Evolutionary conservation across 768 basidiomycete species (phyloP).

Genomic region (Serendipita sp.): DNA sequence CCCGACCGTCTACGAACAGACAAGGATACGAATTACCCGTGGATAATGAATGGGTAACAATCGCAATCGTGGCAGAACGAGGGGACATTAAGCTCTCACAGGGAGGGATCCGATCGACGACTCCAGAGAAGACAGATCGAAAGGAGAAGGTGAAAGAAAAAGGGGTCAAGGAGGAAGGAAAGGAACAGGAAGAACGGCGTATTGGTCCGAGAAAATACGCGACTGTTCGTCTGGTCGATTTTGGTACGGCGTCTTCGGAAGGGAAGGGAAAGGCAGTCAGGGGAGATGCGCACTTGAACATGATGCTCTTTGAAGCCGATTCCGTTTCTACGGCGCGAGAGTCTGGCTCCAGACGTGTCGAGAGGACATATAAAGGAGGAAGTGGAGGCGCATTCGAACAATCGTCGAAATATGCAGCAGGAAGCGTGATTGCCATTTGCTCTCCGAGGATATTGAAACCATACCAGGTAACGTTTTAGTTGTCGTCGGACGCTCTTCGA

Average conservation of each 20-base stretch:
- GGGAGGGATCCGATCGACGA: slow-evolving; percentile 13
- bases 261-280: slow-evolving; percentile 41
- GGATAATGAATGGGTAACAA: slow-evolving; percentile 85
- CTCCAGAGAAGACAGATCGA: slow-evolving; percentile 11
- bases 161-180: slow-evolving; percentile 21
- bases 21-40: slow-evolving; percentile 85
- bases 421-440: slow-evolving; percentile 77
- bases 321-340: slow-evolving; percentile 28
- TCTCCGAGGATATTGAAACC: slow-evolving; percentile 81
- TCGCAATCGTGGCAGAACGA: slow-evolving; percentile 88
- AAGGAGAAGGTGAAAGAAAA: slow-evolving; percentile 17
- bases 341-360: slow-evolving; percentile 5
- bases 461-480: slow-evolving; percentile 41
- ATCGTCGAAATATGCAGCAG: slow-evolving; percentile 70
- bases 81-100: slow-evolving; percentile 52
- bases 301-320: slow-evolving; percentile 84
- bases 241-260: slow-evolving; percentile 43
- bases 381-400: slow-evolving; percentile 85
- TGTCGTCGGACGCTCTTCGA: neutral
- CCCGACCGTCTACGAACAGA: slow-evolving; percentile 60
- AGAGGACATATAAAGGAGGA: slow-evolving; percentile 68
- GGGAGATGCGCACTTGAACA: slow-evolving; percentile 69
- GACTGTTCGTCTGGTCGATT: slow-evolving; percentile 70
- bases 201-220: slow-evolving; percentile 63
- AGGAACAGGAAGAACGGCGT: slow-evolving; percentile 20